A percentile compares a stretch with the other conserved stretches of the same genome.
These are phyloP conservation scores for Flaveria bidentis DNA, from an alignment of 129 eudicot genomes.

Conservation along the genomic window DNA sequence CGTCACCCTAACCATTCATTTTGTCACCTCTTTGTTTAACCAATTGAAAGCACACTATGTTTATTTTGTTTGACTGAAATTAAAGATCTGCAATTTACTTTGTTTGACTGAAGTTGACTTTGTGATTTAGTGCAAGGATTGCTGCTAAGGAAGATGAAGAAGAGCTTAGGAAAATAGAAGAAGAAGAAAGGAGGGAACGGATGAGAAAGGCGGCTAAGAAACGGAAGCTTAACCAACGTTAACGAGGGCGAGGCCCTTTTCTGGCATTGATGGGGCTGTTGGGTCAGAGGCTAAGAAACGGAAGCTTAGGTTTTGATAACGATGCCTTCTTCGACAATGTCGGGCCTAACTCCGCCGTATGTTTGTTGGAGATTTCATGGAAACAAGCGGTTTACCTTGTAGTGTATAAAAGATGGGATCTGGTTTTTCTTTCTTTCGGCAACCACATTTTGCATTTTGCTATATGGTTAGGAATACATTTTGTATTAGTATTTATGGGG, in stretches of 20 bases:
- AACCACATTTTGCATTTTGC: conserved; percentile 17
- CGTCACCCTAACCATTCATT: not conserved
- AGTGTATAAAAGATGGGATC: conserved; percentile 24
- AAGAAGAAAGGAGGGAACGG: conserved; percentile 50
- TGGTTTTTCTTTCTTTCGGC: conserved; percentile 22
- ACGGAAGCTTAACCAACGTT: conserved; percentile 37
- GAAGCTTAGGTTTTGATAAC: conserved; percentile 25
- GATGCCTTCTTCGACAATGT: not conserved
- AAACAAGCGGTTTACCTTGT: conserved; percentile 4
- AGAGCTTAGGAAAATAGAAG: conserved; percentile 63
- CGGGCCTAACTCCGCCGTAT: conserved; percentile 18
- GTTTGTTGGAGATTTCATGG: conserved; percentile 19
- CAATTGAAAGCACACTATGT: no score
- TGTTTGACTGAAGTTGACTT: conserved; percentile 13
- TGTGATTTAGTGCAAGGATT: conserved; percentile 58
- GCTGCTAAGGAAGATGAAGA: conserved; percentile 80
- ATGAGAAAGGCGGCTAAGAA: conserved; percentile 33
- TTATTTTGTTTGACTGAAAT: conserved; percentile 4
- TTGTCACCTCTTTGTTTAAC: not conserved
- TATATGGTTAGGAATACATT: not conserved
- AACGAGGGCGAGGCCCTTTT: not conserved
- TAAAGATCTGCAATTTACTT: not conserved
- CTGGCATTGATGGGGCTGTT: conserved; percentile 18
- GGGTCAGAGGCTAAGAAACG: conserved; percentile 26
- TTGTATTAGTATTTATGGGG: not conserved